Evolutionary conservation across 768 basidiomycete genomes (phyloP).

Genomic region (Exidia glandulosa): DNA sequence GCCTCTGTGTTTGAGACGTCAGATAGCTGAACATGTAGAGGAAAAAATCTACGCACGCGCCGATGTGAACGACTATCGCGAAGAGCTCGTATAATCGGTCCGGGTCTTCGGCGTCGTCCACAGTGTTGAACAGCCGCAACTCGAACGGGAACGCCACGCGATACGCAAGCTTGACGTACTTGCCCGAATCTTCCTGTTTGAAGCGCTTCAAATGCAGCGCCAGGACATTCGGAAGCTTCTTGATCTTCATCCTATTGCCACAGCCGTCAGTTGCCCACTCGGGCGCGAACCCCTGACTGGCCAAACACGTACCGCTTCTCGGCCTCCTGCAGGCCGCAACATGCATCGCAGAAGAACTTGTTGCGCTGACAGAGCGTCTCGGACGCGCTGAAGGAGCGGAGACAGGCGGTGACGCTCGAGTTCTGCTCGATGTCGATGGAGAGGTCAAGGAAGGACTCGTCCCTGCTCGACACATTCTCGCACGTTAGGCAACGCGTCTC

Average conservation of each 20-base stretch:
- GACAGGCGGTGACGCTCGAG: constrained; percentile 89
- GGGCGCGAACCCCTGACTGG: constrained; percentile 4
- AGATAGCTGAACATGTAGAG: not conserved
- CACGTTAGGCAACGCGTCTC: constrained; percentile 97
- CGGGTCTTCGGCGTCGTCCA: constrained; percentile 77
- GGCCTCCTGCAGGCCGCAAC: constrained; percentile 94
- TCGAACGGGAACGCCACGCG: constrained; percentile 95
- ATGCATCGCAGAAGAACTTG: constrained; percentile 97
- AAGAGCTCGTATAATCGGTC: constrained; percentile 91
- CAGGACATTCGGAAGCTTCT: constrained; percentile 87
- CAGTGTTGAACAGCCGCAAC: constrained; percentile 91
- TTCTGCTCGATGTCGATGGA: constrained; percentile 99
- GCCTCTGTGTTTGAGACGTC: constrained; percentile 54
- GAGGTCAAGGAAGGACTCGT: constrained; percentile 95
- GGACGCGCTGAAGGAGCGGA: constrained; percentile 91
- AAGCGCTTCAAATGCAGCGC: constrained; percentile 96
- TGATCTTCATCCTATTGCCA: constrained; percentile 99
- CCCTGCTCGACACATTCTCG: constrained; percentile 93
- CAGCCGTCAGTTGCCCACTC: not conserved
- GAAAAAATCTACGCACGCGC: constrained; percentile 57
- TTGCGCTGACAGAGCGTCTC: constrained; percentile 98
- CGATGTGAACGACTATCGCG: constrained; percentile 98
- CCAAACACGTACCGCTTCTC: constrained; percentile 70
- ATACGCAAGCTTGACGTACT: constrained; percentile 91
- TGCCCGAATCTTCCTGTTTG: constrained; percentile 88